A percentile compares a stretch with the other conserved stretches of the same genome.
These are phyloP conservation scores for Adansonia gregorii DNA, from an alignment of 441 rosid species.

Conservation along the genomic window DNA sequence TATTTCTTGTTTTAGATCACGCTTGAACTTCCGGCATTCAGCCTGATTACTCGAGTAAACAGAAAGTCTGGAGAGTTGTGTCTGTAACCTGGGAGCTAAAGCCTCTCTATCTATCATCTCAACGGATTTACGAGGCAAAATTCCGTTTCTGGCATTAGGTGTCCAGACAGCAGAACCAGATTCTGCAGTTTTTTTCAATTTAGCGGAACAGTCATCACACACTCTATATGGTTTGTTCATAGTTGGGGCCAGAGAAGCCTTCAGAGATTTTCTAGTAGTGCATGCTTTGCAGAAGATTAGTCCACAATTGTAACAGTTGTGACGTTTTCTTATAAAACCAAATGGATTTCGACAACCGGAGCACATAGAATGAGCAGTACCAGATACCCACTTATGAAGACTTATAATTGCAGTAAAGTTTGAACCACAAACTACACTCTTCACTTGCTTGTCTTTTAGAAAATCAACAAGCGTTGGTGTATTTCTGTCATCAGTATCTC, in stretches of 20 bases:
- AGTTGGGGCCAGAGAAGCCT: conserved; percentile 79
- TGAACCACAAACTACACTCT: conserved; percentile 71
- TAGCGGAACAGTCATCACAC: conserved; percentile 74
- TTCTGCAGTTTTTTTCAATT: conserved; percentile 53
- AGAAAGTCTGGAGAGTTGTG: conserved; percentile 51
- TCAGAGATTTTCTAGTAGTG: conserved; percentile 67
- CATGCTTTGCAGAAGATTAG: conserved; percentile 74
- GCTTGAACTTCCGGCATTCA: conserved; percentile 44
- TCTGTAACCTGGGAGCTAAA: conserved; percentile 41
- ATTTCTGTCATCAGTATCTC: conserved; percentile 63
- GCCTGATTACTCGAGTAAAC: conserved; percentile 38
- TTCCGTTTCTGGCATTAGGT: conserved; percentile 43
- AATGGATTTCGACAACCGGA: conserved; percentile 79
- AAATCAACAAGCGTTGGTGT: conserved; percentile 62
- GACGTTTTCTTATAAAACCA: conserved; percentile 86
- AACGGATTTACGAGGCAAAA: conserved; percentile 34
- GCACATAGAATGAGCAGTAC: conserved; percentile 74
- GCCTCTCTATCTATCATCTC: conserved; percentile 41
- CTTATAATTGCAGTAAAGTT: conserved; percentile 80
- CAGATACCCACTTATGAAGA: conserved; percentile 72
- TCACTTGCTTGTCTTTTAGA: conserved; percentile 79
- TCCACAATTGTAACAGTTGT: conserved; percentile 77
- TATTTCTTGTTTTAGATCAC: conserved; percentile 36
- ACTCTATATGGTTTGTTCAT: conserved; percentile 77
- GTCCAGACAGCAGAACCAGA: conserved; percentile 40